A percentile compares a stretch with the other conserved stretches of the same genome.
Evolutionary conservation across 768 basidiomycete species (phyloP).

Genomic region (Trametes punicea): DNA sequence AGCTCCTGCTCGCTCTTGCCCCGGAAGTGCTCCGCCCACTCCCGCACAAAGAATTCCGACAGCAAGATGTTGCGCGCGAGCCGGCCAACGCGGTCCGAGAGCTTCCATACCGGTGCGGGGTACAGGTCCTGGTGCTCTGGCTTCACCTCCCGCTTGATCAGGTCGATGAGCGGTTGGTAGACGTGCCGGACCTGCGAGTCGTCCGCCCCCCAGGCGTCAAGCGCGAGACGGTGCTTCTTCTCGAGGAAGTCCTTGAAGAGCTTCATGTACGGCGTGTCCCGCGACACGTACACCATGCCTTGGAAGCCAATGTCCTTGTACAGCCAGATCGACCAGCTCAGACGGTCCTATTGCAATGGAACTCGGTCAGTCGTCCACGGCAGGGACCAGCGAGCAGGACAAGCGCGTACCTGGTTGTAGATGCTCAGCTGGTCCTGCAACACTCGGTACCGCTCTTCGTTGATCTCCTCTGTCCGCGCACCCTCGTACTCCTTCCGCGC

Average conservation of each 20-base stretch:
- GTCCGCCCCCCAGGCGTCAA: slow-evolving; percentile 79
- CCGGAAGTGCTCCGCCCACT: slow-evolving; percentile 69
- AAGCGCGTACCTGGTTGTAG: slow-evolving; percentile 52
- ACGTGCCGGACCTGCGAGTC: slow-evolving; percentile 49
- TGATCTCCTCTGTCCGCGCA: slow-evolving; percentile 58
- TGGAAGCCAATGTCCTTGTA: slow-evolving; percentile 87
- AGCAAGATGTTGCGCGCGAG: slow-evolving; percentile 66
- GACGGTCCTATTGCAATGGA: slow-evolving; percentile 43
- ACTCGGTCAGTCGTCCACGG: not conserved
- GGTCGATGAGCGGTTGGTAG: slow-evolving; percentile 65
- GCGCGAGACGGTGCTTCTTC: slow-evolving; percentile 75
- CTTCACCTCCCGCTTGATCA: slow-evolving; percentile 53
- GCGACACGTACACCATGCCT: slow-evolving; percentile 77
- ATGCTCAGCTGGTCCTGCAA: slow-evolving; percentile 72
- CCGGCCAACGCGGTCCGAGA: slow-evolving; percentile 51
- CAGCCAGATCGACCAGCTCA: slow-evolving; percentile 85
- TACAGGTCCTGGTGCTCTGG: slow-evolving; percentile 53
- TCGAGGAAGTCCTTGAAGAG: slow-evolving; percentile 67
- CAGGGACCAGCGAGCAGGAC: not conserved
- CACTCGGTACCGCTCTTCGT: slow-evolving; percentile 59
- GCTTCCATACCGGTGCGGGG: slow-evolving; percentile 62
- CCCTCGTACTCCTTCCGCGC: slow-evolving; percentile 53
- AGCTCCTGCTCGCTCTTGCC: slow-evolving; percentile 58
- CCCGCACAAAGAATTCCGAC: slow-evolving; percentile 65
- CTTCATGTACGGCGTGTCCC: slow-evolving; percentile 67